Conservation (phyloP, 208 protist species). For the Endotrypanum monterogeii region DNA sequence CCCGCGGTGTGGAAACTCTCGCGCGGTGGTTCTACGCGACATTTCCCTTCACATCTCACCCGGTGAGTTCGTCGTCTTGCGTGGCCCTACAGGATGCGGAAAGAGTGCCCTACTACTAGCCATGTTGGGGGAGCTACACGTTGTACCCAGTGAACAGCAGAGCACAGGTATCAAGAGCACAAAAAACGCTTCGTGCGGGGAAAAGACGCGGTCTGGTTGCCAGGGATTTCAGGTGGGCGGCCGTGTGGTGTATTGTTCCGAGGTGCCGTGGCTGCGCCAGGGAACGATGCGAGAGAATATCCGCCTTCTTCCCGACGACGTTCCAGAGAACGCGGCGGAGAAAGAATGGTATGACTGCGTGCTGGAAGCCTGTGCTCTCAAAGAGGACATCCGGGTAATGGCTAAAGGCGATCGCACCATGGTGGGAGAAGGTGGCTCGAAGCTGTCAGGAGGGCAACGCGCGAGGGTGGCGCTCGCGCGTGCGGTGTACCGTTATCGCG, state of each 20-base stretch:
- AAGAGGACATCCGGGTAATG: slow-evolving; percentile 79
- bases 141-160: slow-evolving; percentile 12
- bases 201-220: background rate
- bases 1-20: slow-evolving; percentile 11
- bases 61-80: slow-evolving; percentile 80
- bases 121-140: slow-evolving; percentile 80
- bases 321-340: slow-evolving; percentile 38
- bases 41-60: slow-evolving; percentile 54
- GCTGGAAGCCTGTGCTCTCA: slow-evolving; percentile 72
- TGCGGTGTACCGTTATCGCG: slow-evolving; percentile 63
- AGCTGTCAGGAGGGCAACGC: slow-evolving; percentile 88
- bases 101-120: slow-evolving; percentile 83
- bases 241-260: slow-evolving; percentile 76
- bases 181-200: background rate
- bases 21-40: slow-evolving; percentile 47
- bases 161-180: background rate
- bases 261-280: slow-evolving; percentile 92
- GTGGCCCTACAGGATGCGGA: slow-evolving; percentile 78
- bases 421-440: slow-evolving; percentile 78
- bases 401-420: slow-evolving; percentile 86
- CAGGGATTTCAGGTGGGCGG: slow-evolving; percentile 60
- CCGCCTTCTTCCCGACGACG: slow-evolving; percentile 46
- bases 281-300: slow-evolving; percentile 96
- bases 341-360: slow-evolving; percentile 68
- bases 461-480: slow-evolving; percentile 84